phyloP scores from a whole-genome alignment of 2,329 filamentous ascomycete species.

The Trichoderma sp. region DNA sequence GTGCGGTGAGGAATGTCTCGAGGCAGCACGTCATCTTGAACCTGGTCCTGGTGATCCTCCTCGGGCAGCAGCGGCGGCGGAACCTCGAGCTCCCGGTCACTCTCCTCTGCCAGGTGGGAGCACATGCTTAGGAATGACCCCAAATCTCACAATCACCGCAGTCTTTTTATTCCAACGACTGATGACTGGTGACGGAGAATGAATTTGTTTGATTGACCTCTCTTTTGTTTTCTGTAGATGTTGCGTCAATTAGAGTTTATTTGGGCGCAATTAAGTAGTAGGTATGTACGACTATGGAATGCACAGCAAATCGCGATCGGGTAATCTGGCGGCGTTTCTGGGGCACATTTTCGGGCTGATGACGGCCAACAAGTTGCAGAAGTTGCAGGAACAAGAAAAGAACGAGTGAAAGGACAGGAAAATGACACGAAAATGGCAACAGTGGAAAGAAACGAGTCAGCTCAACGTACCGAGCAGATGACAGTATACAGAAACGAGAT shows the following conservation, averaged over 20 bases:
- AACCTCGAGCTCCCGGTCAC: conserved; percentile 4
- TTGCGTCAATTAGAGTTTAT: conserved; percentile 8
- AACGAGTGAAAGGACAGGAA: too few species aligned
- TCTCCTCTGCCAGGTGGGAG: conserved; percentile 8
- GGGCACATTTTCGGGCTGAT: background rate
- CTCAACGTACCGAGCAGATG: too few species aligned
- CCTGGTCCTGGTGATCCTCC: background rate
- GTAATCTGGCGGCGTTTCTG: background rate
- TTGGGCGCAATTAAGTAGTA: background rate
- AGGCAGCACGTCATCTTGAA: conserved; percentile 19
- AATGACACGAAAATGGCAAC: too few species aligned
- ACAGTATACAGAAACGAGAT: too few species aligned
- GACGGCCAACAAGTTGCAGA: too few species aligned
- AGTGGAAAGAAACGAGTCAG: too few species aligned
- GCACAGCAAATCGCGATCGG: background rate
- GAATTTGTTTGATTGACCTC: background rate
- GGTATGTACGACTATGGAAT: background rate
- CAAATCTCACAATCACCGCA: background rate
- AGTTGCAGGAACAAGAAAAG: too few species aligned
- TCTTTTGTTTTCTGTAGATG: background rate
- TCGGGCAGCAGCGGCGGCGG: too few species aligned
- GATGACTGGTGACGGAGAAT: background rate
- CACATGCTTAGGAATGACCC: conserved; percentile 3
- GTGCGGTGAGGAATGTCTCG: conserved; percentile 23
- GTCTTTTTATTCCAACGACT: background rate